Base-by-base conservation (phyloP, 805 yeast species). In the Metschnikowia anglica region DNA sequence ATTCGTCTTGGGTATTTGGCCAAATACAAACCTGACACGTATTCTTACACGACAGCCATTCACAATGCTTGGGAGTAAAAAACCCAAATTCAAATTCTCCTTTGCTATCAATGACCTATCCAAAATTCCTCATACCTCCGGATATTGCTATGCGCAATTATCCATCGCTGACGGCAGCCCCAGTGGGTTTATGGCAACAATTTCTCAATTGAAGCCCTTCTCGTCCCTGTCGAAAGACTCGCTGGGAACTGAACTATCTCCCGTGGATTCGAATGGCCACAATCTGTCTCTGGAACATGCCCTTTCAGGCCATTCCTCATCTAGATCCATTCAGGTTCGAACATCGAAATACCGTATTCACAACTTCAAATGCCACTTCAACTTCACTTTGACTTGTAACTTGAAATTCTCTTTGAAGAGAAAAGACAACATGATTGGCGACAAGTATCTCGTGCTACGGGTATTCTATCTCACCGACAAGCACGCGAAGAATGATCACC, bases 51-150 rank as follows among this genome's bases (percentile, higher is more conserved):
- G n/a, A n/a, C n/a, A n/a, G n/a, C n/a, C n/a, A n/a, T n/a, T n/a
- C 27, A 25, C 8, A 26, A 26, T 26, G 29, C 43, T 56, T 16
- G 44, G 40, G 25, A 54, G 62, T 33, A 68, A 61, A 45, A 70
- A 74, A 45, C 85, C 88, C 6, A 80, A 79, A 62, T 90, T 87
- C 61, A 66, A 77, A 37, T 70, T 88, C 30, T 61, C 70, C 16
- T 63, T 88, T 21, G 62, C 73, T 13, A 73, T 89, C 36, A 75
- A 77, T 42, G 95, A 87, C 49, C 67, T 91, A 35, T 74, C 83
- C n/a, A 90, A 90, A 55, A 77, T 91, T 21, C 98, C 98, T 1
- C 89, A 86, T 51, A 72, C 83, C 1, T 68, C 80, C 2, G 95
- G 95, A 0, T 59, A 68, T 27, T 80, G 91, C 52, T 80, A 62